A percentile compares a stretch with the other conserved stretches of the same genome.
Evolutionary conservation across 352 stramenopile genomes (phyloP).

Genomic region (Stramenopiles sp.): DNA sequence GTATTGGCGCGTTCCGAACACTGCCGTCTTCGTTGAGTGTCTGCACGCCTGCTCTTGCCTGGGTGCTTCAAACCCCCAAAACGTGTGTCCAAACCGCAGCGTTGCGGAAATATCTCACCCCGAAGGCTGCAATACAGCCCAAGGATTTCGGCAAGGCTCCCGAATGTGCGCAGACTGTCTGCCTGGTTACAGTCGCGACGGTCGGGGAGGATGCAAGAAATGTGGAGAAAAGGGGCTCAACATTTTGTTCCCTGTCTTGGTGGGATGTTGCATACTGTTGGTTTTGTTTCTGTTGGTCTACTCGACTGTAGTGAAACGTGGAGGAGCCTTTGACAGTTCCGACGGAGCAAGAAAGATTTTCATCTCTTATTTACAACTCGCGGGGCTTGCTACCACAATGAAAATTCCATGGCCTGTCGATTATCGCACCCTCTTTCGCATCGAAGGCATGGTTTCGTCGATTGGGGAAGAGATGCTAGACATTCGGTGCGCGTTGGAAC

Average conservation of each 20-base stretch:
- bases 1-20: not conserved
- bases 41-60: no score
- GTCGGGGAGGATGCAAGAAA: not conserved
- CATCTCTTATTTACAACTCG: not conserved
- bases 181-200: constrained; percentile 4
- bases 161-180: not conserved
- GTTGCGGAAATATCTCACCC: no score
- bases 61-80: no score
- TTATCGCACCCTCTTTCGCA: not conserved
- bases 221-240: not conserved
- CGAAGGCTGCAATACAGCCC: not conserved
- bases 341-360: constrained; percentile 4
- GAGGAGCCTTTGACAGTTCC: not conserved
- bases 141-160: not conserved
- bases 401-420: constrained; percentile 4
- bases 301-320: constrained; percentile 1
- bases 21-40: not conserved
- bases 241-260: not conserved
- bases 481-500: not conserved
- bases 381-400: not conserved
- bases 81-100: no score
- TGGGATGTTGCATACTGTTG: no score
- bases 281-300: not conserved
- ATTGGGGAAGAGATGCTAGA: not conserved
- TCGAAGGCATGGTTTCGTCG: not conserved